Evolutionary conservation across 1,139 yeast genomes (phyloP), one percentile per base, ranked within the genome.

Genomic region (Sugiyamaella paludigena): DNA sequence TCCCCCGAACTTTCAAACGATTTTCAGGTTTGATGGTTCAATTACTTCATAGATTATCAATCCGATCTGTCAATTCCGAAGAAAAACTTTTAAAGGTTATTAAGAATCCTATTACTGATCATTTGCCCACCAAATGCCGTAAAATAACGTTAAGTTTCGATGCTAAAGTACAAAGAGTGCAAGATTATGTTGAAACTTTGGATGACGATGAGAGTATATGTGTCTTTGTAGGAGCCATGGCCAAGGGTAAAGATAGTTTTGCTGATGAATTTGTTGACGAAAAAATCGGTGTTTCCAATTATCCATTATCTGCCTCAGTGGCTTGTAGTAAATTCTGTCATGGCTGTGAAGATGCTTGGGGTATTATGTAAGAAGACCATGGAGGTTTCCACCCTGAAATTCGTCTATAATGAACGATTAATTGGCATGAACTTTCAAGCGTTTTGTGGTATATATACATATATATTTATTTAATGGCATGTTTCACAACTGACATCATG

Each of bases 191-290:
- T 39, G 72, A 74, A 36, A 84, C 84, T 49, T 74, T 92, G 59
- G 96, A 82, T 58, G 83, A 81, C 2, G 95, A 88, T 64, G 96
- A 92, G 71, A 87, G 96, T 66, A 84, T 92, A 60, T 92, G 98
- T 76, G 97, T 92, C 28, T 92, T 92, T 69, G 97, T 92, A 43
- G 98, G 98, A 65, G 96, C 98, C 45, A 92, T 92, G 97, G 98
- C 98, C 27, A 83, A 97, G 70, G 98, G 98, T 64, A 86, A 86
- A 66, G 98, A 92, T 70, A 89, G 82, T 60, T 92, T 92, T 70
- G 98, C 98, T 33, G 98, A 92, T 68, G 98, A 91, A 69, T 91
- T 69, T 65, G 96, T 91, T 40, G 98, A 92, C 68, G 98, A 92
- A 69, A 92, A 92, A 66, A 86, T 92, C 56, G 97, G 97, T 61